Evolutionary conservation across 2,329 filamentous ascomycete species (phyloP), one percentile per base, ranked within the genome.

Genomic region (Cyphellophora europaea): DNA sequence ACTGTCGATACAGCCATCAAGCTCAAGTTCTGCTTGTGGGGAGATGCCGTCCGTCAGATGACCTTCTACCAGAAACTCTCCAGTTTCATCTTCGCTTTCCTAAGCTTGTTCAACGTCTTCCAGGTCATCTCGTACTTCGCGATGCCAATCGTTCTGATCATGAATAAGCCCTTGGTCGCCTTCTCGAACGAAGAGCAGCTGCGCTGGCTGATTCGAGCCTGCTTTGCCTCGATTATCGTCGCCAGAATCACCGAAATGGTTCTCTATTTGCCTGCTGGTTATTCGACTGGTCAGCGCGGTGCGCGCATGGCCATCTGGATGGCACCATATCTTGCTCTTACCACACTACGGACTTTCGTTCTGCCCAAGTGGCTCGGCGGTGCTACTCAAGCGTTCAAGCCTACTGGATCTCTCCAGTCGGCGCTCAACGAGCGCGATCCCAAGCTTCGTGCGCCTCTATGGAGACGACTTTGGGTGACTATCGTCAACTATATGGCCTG

Each of bases 351-450:
- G 3, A 66, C 72, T 2, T 77, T 77, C 48, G 45, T 76, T 11
- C 59, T 77, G 3, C 73, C 73, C 16, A 65, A 51, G 5, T 77
- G 72, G 72, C 66, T 78, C 11, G 75, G 74, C 11, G 74, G 72
- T 13, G 63, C 72, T 49, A 54, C 66, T 0, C 67, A 72, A 51
- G 72, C 69, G 13, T 79, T 79, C 59, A 73, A 72, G 49, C 67
- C 74, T 0, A 75, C 74, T 1, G 75, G 75, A 4, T 75, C 71
- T 4, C 57, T 77, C 6, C 58, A 63, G 16, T 72, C 68, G 2
- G 62, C 64, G 1, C 58, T 79, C 23, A 71, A 77, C 40, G 75
- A 79, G 54, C 71, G 75, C 19, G 66, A 75, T 44, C 42, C 52
- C 3, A 51, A 53, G 30, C 41, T 45, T 15, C 54, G 60, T 14